Evolutionary conservation across 352 stramenopile genomes (phyloP).

Genomic region (Globisporangium orthogonon): DNA sequence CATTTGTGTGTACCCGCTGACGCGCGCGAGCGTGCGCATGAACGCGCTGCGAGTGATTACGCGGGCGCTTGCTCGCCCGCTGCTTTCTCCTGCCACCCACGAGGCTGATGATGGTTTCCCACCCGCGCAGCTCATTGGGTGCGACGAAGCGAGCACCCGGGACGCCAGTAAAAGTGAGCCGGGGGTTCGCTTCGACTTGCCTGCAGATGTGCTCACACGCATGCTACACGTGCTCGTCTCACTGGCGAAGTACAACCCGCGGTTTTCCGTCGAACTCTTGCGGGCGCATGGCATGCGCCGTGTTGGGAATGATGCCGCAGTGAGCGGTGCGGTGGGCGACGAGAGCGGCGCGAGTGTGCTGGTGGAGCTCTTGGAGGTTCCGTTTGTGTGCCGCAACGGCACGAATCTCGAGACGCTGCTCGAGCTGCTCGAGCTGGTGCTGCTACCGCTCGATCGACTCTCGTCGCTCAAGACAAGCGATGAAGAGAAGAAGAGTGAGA

Average conservation of each 20-base stretch:
- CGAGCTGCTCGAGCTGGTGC: constrained; percentile 86
- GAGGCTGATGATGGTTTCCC: constrained; percentile 46
- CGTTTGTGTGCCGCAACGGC: constrained; percentile 83
- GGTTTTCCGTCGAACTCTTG: constrained; percentile 88
- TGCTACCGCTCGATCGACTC: constrained; percentile 84
- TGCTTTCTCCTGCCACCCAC: constrained; percentile 19
- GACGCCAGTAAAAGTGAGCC: constrained; percentile 1
- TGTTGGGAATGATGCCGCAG: not conserved
- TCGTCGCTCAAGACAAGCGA: constrained; percentile 10
- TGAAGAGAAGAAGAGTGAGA: constrained; percentile 10
- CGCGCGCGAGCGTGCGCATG: constrained; percentile 44
- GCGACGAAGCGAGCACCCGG: constrained; percentile 12
- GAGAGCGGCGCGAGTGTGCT: constrained; percentile 60
- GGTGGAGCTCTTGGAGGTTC: constrained; percentile 85
- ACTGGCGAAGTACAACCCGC: constrained; percentile 89
- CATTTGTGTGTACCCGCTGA: constrained; percentile 75
- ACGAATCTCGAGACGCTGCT: constrained; percentile 92
- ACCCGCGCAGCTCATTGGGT: constrained; percentile 49
- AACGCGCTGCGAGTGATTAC: constrained; percentile 66
- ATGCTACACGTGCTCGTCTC: constrained; percentile 85
- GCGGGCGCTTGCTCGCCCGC: constrained; percentile 31
- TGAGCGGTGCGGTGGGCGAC: not conserved
- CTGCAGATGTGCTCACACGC: constrained; percentile 84
- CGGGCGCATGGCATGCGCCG: constrained; percentile 50
- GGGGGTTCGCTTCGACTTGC: constrained; percentile 16